Conservation (phyloP, 352 stramenopile species). For the Aphanomyces euteiches region DNA sequence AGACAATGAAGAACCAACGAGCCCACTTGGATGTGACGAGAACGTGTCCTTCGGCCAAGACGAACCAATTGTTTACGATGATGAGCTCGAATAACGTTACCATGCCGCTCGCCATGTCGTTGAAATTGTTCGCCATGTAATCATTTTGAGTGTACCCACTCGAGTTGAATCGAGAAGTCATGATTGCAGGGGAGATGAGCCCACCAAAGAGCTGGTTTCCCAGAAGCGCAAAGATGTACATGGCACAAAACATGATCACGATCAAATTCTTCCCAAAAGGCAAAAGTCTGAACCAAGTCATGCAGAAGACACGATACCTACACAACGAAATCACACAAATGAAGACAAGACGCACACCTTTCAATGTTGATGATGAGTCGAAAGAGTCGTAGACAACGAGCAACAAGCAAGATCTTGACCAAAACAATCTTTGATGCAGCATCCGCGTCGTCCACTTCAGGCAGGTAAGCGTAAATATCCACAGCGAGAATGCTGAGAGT, state of each 20-base stretch:
- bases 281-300: slow-evolving; percentile 28
- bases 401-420: slow-evolving; percentile 53
- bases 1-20: slow-evolving; percentile 68
- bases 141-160: slow-evolving; percentile 33
- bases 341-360: neutral
- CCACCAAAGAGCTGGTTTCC: slow-evolving; percentile 31
- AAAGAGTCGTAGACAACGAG: slow-evolving; percentile 47
- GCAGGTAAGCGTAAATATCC: slow-evolving; percentile 51
- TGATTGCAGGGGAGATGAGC: slow-evolving; percentile 22
- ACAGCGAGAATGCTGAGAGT: slow-evolving; percentile 55
- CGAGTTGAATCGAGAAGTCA: neutral
- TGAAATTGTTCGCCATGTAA: slow-evolving; percentile 80
- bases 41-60: slow-evolving; percentile 60
- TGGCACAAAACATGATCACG: slow-evolving; percentile 31
- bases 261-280: slow-evolving; percentile 34
- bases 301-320: slow-evolving; percentile 31
- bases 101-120: slow-evolving; percentile 59
- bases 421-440: slow-evolving; percentile 37
- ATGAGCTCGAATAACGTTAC: slow-evolving; percentile 68
- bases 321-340: neutral
- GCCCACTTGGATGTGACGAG: slow-evolving; percentile 55
- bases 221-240: slow-evolving; percentile 41
- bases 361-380: slow-evolving; percentile 30
- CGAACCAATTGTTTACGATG: slow-evolving; percentile 79
- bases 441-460: slow-evolving; percentile 32